Percentiles rank a stretch among this genome's conserved stretches.
Evolutionary conservation across 306 rosid genomes (phyloP).

Genomic region (Parietaria judaica): DNA sequence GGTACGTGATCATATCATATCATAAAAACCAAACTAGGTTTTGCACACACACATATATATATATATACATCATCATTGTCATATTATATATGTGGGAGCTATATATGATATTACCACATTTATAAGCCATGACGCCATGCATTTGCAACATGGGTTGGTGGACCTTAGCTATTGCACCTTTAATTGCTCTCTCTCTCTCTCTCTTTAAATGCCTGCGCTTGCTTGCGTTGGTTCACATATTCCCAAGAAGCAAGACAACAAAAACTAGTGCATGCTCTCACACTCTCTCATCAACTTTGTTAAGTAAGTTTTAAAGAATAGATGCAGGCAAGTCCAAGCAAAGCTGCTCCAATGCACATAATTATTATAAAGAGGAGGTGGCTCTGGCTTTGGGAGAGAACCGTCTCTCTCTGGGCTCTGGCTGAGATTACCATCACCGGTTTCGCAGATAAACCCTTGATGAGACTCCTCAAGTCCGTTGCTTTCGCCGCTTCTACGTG

Average conservation of each 20-base stretch:
- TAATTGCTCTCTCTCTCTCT: slow-evolving; percentile 11
- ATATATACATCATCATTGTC: neutral
- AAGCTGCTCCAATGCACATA: neutral
- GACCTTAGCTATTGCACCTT: slow-evolving; percentile 7
- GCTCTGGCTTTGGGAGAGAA: slow-evolving; percentile 11
- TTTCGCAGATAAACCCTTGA: neutral
- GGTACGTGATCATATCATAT: no score
- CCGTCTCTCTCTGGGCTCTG: slow-evolving; percentile 7
- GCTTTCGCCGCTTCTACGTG: slow-evolving; percentile 18
- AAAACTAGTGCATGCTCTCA: neutral
- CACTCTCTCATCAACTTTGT: neutral
- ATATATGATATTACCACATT: neutral
- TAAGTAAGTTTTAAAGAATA: neutral
- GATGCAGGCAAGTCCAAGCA: slow-evolving; percentile 11
- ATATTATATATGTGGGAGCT: neutral
- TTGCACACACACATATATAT: no score
- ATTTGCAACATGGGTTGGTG: slow-evolving; percentile 17
- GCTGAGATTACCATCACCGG: neutral
- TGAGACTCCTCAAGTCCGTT: slow-evolving; percentile 10
- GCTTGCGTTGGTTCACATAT: slow-evolving; percentile 2
- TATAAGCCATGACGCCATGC: slow-evolving; percentile 7
- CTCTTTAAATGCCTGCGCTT: slow-evolving; percentile 16
- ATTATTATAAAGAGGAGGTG: slow-evolving; percentile 12
- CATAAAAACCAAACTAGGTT: no score
- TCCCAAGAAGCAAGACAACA: slow-evolving; percentile 4